These are phyloP conservation scores for Glycine soja DNA, from an alignment of 306 rosid genomes.

Conservation along the genomic window DNA sequence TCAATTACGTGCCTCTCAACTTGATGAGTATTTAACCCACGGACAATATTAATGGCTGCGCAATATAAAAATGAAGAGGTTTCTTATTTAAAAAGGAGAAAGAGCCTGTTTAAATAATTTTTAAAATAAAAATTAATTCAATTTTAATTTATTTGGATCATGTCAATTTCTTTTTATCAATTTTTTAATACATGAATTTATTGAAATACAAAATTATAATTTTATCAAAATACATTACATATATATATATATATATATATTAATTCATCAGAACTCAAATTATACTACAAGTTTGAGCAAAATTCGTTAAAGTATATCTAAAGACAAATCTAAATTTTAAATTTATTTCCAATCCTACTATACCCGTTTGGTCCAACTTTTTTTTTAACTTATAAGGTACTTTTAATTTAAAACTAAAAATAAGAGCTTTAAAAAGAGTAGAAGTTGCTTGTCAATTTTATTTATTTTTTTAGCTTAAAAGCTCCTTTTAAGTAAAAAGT, in stretches of 20 bases:
- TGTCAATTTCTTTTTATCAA: background rate
- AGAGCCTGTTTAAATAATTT: background rate
- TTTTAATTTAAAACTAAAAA: no score
- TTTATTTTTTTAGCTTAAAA: no score
- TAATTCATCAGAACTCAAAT: no score
- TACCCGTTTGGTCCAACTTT: no score
- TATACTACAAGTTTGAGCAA: background rate
- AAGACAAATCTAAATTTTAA: no score
- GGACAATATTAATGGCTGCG: background rate
- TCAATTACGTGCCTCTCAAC: background rate
- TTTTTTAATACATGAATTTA: background rate
- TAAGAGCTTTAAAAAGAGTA: no score
- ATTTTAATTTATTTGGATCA: background rate
- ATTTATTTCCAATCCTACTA: background rate
- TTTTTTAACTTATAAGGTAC: no score
- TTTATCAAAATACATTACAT: background rate
- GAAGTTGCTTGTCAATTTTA: no score
- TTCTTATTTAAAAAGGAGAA: background rate
- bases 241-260: background rate
- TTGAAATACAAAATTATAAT: background rate
- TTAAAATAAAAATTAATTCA: background rate
- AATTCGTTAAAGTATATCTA: background rate
- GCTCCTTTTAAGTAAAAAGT: no score
- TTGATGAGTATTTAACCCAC: background rate
- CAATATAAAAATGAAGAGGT: background rate